Base-by-base conservation (phyloP, 2,329 filamentous ascomycete species). In the Pseudocercospora vitis region DNA sequence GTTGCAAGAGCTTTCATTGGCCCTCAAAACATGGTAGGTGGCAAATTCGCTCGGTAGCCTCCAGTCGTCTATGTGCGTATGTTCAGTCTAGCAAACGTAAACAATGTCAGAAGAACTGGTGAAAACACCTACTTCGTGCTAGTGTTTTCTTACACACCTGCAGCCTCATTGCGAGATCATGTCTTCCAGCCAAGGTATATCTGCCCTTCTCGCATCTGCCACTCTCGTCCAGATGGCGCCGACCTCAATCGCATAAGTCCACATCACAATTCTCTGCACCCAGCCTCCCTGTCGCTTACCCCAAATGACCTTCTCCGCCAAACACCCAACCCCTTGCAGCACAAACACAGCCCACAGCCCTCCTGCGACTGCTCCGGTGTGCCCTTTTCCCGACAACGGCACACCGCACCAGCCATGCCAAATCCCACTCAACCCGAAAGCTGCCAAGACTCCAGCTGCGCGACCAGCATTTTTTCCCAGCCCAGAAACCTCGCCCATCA, bases 401-500 rank as follows among this genome's bases (percentile, higher is more conserved):
- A 16, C 44, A n/a, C 33, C 53, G 35, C 42, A 48, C 53, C 53
- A 55, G 24, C 31, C 53, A 37, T 55, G 53, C 53, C 53, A 55
- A 3, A 55, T 6, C 1, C 53, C 53, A 37, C 53, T 55, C 7
- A 55, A 32, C 4, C 48, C 44, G 31, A 55, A 55, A 4, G 53
- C 26, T 7, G 48, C 24, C 1, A 55, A 14, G 6, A 55, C 42
- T 5, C 53, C 53, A 9, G 16, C 48, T 1, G 53, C 53, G 8
- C 28, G 37, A 2, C 40, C 53, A 29, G 48, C 14, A 2, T 28
- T 3, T 12, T 29, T 18, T 32, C 24, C 5, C 39, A n/a, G n/a
- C n/a, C n/a, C n/a, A 40, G 8, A n/a, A 29, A 23, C 8, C 19
- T 19, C 8, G 39, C 48, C 19, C 12, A 33, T 37, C 12, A 48